A percentile compares a stretch with the other conserved stretches of the same genome.
These are phyloP conservation scores for Nelumbo lutea DNA, from an alignment of 164 flowering plant genomes.

Conservation along the genomic window DNA sequence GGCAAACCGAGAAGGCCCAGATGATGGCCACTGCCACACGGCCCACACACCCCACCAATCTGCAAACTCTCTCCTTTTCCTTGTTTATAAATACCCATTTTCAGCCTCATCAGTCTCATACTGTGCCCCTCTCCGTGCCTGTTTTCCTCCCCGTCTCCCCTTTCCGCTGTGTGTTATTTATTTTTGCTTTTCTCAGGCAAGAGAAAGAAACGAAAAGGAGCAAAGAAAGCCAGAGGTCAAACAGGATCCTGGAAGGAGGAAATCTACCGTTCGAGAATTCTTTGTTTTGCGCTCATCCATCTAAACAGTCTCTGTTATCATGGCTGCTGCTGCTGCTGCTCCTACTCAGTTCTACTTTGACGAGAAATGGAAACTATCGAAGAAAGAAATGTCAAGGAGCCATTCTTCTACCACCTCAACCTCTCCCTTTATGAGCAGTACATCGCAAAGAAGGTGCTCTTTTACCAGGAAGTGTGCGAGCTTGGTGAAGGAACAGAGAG, in stretches of 20 bases:
- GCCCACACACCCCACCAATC: conserved; percentile 10
- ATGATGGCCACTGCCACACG: conserved; percentile 35
- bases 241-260: too few species aligned
- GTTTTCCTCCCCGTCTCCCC: not conserved
- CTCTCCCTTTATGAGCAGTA: conserved; percentile 24
- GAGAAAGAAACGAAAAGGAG: not conserved
- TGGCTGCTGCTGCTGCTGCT: conserved; percentile 10
- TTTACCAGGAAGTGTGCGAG: conserved; percentile 26
- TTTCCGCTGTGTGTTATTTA: not conserved
- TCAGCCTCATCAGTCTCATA: conserved; percentile 2
- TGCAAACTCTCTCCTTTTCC: not conserved
- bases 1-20: conserved; percentile 31
- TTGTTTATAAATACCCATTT: not conserved
- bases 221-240: not conserved
- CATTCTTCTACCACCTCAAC: conserved; percentile 23
- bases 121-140: not conserved
- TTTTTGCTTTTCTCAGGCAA: too few species aligned
- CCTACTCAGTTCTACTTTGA: conserved; percentile 39
- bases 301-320: not conserved
- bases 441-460: conserved; percentile 19
- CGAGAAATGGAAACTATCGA: conserved; percentile 69
- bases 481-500: conserved; percentile 29
- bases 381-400: conserved; percentile 49
- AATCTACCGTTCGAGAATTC: not conserved
- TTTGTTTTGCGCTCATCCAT: not conserved